Conservation (phyloP, 768 basidiomycete genomes). For the Suillus bovinus region DNA sequence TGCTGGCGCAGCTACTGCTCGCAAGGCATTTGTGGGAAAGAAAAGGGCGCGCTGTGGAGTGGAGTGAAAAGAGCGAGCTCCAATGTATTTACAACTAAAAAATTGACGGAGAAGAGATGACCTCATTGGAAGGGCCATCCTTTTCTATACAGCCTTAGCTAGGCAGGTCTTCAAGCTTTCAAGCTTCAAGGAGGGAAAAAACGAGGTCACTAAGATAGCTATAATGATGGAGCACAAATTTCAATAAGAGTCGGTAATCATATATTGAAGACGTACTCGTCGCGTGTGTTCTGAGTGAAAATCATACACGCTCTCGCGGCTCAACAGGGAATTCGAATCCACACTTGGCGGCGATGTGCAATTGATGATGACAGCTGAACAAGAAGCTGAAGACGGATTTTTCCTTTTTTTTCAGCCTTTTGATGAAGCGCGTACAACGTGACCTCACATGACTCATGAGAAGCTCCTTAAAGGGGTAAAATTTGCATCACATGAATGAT, state of each 20-base stretch:
- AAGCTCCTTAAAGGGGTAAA: background rate
- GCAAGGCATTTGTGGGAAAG: slow-evolving; percentile 52
- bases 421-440: background rate
- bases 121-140: slow-evolving; percentile 4
- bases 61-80: slow-evolving; percentile 52
- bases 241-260: background rate
- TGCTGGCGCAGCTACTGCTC: slow-evolving; percentile 73
- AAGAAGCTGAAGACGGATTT: background rate
- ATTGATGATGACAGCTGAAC: background rate
- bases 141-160: background rate
- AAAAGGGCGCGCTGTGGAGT: slow-evolving; percentile 35
- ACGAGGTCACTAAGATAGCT: slow-evolving; percentile 35
- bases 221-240: background rate
- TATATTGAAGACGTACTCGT: slow-evolving; percentile 29
- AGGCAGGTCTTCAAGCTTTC: slow-evolving; percentile 10
- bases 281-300: slow-evolving; percentile 35
- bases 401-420: background rate
- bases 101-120: slow-evolving; percentile 18
- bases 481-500: too few species aligned
- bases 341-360: background rate
- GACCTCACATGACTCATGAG: background rate
- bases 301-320: slow-evolving; percentile 26
- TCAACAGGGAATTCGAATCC: background rate
- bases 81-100: slow-evolving; percentile 19
- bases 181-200: slow-evolving; percentile 26